phyloP scores from a whole-genome alignment of 495 filamentous ascomycete genomes.

The Neohortaea acidophila region DNA sequence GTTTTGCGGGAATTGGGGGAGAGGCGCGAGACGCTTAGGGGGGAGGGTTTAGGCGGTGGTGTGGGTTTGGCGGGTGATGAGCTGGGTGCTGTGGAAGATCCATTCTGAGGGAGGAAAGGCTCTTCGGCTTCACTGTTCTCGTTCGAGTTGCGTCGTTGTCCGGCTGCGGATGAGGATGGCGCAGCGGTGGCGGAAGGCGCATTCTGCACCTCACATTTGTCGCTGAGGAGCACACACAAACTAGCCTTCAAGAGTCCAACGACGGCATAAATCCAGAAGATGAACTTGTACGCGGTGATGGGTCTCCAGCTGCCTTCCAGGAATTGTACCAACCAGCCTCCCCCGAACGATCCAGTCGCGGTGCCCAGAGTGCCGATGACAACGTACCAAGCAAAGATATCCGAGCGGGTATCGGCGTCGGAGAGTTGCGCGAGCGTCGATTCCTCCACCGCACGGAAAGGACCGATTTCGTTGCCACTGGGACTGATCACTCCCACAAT shows the following conservation, averaged over 20 bases:
- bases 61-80: too few species aligned
- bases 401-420: conserved; percentile 40
- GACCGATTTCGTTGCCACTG: conserved; percentile 32
- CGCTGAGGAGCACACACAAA: conserved; percentile 44
- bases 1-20: too few species aligned
- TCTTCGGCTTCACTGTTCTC: too few species aligned
- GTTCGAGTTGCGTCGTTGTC: too few species aligned
- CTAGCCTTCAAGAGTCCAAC: conserved; percentile 53
- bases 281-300: conserved; percentile 43
- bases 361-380: conserved; percentile 50
- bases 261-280: conserved; percentile 57
- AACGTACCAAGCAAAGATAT: conserved; percentile 73
- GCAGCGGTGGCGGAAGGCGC: too few species aligned
- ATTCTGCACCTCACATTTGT: conserved; percentile 38
- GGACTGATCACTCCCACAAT: conserved; percentile 76
- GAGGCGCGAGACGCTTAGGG: too few species aligned
- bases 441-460: conserved; percentile 77
- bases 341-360: conserved; percentile 46
- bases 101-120: too few species aligned
- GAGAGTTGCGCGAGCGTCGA: conserved; percentile 66
- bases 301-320: conserved; percentile 39
- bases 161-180: too few species aligned
- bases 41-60: too few species aligned
- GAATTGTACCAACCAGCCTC: conserved; percentile 48
- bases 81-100: too few species aligned